A percentile compares a stretch with the other conserved stretches of the same genome.
These are phyloP conservation scores for Biscutella laevigata DNA, from an alignment of 441 rosid species.

Conservation along the genomic window DNA sequence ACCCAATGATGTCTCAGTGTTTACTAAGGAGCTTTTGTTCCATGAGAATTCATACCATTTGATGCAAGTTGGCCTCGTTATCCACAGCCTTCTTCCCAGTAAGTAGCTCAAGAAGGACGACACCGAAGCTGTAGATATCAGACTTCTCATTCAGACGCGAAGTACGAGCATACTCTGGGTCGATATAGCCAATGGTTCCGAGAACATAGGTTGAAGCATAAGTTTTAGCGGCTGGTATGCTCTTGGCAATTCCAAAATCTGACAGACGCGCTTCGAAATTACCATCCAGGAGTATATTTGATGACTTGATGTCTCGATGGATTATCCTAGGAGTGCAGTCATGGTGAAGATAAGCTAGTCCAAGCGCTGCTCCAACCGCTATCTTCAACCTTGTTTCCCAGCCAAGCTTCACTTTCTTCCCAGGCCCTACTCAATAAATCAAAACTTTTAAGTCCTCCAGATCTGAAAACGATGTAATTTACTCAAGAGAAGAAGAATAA, in stretches of 20 bases:
- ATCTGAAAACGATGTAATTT: not conserved
- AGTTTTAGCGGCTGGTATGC: conserved; percentile 58
- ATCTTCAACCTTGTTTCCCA: conserved; percentile 85
- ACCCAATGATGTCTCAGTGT: not conserved
- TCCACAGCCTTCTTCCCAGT: conserved; percentile 96
- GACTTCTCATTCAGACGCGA: conserved; percentile 81
- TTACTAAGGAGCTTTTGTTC: too few species aligned
- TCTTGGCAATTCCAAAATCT: conserved; percentile 88
- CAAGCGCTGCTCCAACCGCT: conserved; percentile 91
- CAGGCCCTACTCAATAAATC: conserved; percentile 36
- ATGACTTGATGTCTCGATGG: conserved; percentile 84
- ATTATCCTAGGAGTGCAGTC: conserved; percentile 84
- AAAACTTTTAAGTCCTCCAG: not conserved
- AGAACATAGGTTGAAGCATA: conserved; percentile 80
- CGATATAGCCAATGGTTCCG: conserved; percentile 92
- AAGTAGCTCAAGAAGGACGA: conserved; percentile 84
- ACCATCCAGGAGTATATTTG: conserved; percentile 76
- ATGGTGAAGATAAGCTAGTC: conserved; percentile 93
- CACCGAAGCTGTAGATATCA: conserved; percentile 88
- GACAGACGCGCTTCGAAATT: conserved; percentile 78
- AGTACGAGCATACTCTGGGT: conserved; percentile 91
- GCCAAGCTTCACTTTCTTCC: conserved; percentile 76
- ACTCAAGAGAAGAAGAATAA: not conserved
- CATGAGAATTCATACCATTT: conserved; percentile 54
- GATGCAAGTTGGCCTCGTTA: conserved; percentile 78